Evolutionary conservation across 2,329 filamentous ascomycete species (phyloP).

Genomic region (Emmonsiellopsis sp.): DNA sequence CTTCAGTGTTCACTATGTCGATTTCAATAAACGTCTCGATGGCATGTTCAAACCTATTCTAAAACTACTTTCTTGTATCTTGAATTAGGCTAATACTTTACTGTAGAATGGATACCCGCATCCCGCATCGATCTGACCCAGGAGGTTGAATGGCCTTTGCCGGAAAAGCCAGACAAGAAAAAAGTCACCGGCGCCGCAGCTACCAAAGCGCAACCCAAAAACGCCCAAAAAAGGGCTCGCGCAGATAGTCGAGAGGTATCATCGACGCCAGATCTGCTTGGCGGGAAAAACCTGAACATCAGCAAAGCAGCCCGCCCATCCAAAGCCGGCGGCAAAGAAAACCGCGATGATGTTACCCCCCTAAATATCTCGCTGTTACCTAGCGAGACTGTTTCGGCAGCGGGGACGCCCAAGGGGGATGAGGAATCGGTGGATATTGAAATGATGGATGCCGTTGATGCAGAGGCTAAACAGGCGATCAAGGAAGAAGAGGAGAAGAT

Average conservation of each 20-base stretch:
- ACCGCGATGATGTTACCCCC: conserved; percentile 39
- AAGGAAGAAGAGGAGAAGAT: conserved; percentile 31
- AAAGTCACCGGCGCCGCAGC: conserved; percentile 53
- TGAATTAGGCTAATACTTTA: conserved; percentile 25
- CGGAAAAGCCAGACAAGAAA: conserved; percentile 79
- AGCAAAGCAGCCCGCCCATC: conserved; percentile 41
- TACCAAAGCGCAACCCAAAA: conserved; percentile 48
- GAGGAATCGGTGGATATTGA: conserved; percentile 32
- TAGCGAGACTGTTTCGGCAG: conserved; percentile 28
- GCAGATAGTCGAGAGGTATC: conserved; percentile 47
- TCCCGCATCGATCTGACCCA: conserved; percentile 75
- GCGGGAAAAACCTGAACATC: conserved; percentile 41
- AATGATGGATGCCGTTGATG: conserved; percentile 31
- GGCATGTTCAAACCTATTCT: conserved; percentile 24
- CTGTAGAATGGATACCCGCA: conserved; percentile 75
- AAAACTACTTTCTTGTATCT: neutral
- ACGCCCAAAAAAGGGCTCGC: conserved; percentile 45
- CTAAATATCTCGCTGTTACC: conserved; percentile 23
- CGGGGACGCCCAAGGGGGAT: conserved; percentile 30
- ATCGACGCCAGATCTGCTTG: conserved; percentile 45
- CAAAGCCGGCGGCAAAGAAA: conserved; percentile 53
- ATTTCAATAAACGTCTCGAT: conserved; percentile 84
- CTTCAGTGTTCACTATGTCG: conserved; percentile 76
- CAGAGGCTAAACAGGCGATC: conserved; percentile 18
- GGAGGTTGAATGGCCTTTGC: conserved; percentile 93